These are phyloP conservation scores for Lactuca saligna DNA, from an alignment of 129 eudicot genomes.

Conservation along the genomic window DNA sequence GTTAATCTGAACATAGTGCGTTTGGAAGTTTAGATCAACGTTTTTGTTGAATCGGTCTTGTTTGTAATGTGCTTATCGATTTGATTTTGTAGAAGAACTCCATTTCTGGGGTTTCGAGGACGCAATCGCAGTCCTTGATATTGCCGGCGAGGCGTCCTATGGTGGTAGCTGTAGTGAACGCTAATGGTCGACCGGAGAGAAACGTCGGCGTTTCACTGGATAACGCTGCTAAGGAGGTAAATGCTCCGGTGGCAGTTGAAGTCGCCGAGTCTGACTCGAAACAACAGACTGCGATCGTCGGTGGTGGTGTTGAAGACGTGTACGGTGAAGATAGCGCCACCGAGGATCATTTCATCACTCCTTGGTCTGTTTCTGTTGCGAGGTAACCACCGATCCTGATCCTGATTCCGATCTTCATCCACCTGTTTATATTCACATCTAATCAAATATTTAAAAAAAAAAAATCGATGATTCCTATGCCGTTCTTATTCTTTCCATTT, in stretches of 20 bases:
- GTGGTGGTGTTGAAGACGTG: conserved; percentile 44
- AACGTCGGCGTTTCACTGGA: conserved; percentile 34
- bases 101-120: conserved; percentile 29
- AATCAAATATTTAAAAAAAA: background rate
- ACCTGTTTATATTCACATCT: background rate
- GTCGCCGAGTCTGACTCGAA: conserved; percentile 15
- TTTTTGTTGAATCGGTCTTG: background rate
- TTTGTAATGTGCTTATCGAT: background rate
- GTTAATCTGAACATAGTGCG: background rate
- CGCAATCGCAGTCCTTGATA: conserved; percentile 31
- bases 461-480: conserved; percentile 31
- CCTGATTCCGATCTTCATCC: background rate
- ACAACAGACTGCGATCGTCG: conserved; percentile 25
- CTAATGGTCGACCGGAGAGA: conserved; percentile 27
- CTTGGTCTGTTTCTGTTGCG: conserved; percentile 44
- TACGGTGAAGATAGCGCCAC: conserved; percentile 43
- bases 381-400: conserved; percentile 22
- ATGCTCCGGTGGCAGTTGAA: conserved; percentile 37
- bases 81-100: conserved; percentile 34
- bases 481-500: background rate
- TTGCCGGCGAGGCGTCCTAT: conserved; percentile 19
- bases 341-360: conserved; percentile 41
- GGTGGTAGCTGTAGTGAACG: conserved; percentile 37
- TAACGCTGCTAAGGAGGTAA: conserved; percentile 30
- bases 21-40: background rate